Evolutionary conservation across 169 alveolate species (phyloP), one percentile per base, ranked within the genome.

Genomic region (Plasmodium sp.): DNA sequence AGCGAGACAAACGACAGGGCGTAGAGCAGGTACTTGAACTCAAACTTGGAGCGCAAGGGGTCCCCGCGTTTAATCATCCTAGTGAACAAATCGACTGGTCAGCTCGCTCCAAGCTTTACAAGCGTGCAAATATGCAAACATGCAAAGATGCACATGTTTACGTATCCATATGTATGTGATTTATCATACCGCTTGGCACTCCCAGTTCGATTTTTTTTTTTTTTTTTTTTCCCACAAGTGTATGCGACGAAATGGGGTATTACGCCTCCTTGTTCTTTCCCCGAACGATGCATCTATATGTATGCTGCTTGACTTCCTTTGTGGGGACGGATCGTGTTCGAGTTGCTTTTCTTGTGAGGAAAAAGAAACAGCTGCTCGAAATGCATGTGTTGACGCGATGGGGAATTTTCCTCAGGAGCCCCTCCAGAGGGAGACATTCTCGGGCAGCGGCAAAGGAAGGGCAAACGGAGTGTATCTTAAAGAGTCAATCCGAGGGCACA

Each of bases 1-100:
- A 88, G n/a, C 34, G 90, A 88, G 48, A 88, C 88, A 77, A 71
- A 80, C 2, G 94, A 88, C 39, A 81, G 22, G 34, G 88, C 18
- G 83, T 88, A 88, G 58, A 88, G 34, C 74, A 88, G 73, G 75
- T 80, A 88, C 75, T 88, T 88, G 43, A 43, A 77, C 41, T 88
- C 94, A 80, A 88, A 88, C 56, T 81, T 88, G 27, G 93, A 75
- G 77, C 39, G 62, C 71, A 77, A 48, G 0, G 79, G 27, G 3
- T 88, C 51, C 81, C 73, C 73, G 34, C 51, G 83, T 62, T 54
- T 88, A 80, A 79, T 80, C 94, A 88, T 88, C 80, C 83, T 85
- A 84, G 39, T 67, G 27, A 67, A 67, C 77, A 67, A 67, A 67
- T 67, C 77, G 77, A 67, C 77, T 18, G 27, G 3, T 67, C 14